phyloP scores from a whole-genome alignment of 2,329 filamentous ascomycete genomes.

The Aspergillus carbonarius region DNA sequence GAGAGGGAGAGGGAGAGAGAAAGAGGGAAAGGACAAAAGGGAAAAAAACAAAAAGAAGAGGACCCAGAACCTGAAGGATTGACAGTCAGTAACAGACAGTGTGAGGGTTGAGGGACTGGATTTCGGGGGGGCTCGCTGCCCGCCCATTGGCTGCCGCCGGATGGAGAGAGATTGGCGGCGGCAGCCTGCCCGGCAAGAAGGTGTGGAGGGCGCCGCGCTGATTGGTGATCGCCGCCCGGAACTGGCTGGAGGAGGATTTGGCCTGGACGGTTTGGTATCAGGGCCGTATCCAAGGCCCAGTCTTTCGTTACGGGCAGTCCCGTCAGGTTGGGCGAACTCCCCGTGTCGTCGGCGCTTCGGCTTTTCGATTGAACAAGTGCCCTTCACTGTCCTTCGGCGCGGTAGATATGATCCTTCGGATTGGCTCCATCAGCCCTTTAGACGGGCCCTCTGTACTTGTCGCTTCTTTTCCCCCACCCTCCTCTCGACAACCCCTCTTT shows the following conservation, averaged over 20 bases:
- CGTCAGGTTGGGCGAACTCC: conserved; percentile 9
- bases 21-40: conserved; percentile 18
- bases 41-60: conserved; percentile 18
- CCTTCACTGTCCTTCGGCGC: not conserved
- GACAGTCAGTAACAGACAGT: conserved; percentile 10
- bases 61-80: conserved; percentile 18
- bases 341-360: not conserved
- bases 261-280: conserved; percentile 6
- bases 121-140: conserved; percentile 5
- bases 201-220: conserved; percentile 13
- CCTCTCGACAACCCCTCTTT: not conserved
- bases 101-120: conserved; percentile 7
- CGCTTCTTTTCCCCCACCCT: not conserved
- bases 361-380: not conserved
- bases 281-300: conserved; percentile 1
- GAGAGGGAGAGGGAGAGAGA: conserved; percentile 13
- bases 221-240: conserved; percentile 25
- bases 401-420: not conserved
- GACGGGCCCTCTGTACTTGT: not conserved
- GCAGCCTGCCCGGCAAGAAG: conserved; percentile 16
- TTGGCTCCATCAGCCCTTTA: not conserved
- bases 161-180: conserved; percentile 10
- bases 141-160: not conserved
- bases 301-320: not conserved
- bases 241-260: conserved; percentile 14